Conservation (phyloP, 768 basidiomycete genomes). For the Leccinum uliginosum region DNA sequence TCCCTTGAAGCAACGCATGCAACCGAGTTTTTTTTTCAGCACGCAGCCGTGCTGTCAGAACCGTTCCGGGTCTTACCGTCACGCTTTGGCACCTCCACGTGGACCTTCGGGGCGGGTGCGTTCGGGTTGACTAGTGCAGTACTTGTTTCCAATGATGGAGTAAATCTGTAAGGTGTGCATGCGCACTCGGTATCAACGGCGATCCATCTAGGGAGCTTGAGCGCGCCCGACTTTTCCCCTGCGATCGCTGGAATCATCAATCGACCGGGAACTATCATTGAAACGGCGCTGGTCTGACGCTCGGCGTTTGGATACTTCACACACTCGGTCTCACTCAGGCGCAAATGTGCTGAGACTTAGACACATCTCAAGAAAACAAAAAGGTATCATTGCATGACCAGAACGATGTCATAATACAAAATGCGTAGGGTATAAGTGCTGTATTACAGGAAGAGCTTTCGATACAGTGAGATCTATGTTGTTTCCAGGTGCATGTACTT, state of each 20-base stretch:
- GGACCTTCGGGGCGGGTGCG: background rate
- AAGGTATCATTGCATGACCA: conserved; percentile 2
- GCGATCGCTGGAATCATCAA: background rate
- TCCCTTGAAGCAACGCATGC: background rate
- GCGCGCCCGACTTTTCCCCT: background rate
- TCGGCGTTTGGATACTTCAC: conserved; percentile 2
- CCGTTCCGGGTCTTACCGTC: background rate
- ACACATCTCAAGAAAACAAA: conserved; percentile 5
- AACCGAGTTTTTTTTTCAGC: background rate
- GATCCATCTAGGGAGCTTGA: background rate
- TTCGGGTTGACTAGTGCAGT: background rate
- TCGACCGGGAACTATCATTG: background rate
- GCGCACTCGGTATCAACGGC: background rate
- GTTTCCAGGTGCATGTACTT: conserved; percentile 13
- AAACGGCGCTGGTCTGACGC: background rate
- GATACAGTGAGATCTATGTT: conserved; percentile 22
- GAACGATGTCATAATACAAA: conserved; percentile 18
- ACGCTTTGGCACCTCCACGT: background rate
- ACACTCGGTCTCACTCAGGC: background rate
- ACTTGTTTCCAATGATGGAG: background rate
- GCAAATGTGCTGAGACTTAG: background rate
- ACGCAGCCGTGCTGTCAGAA: background rate
- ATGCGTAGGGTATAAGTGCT: conserved; percentile 19
- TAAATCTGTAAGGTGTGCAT: background rate
- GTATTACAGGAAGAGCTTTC: conserved; percentile 14